Conservation (phyloP, 73 alveolate species). For the Diophrys sp. region DNA sequence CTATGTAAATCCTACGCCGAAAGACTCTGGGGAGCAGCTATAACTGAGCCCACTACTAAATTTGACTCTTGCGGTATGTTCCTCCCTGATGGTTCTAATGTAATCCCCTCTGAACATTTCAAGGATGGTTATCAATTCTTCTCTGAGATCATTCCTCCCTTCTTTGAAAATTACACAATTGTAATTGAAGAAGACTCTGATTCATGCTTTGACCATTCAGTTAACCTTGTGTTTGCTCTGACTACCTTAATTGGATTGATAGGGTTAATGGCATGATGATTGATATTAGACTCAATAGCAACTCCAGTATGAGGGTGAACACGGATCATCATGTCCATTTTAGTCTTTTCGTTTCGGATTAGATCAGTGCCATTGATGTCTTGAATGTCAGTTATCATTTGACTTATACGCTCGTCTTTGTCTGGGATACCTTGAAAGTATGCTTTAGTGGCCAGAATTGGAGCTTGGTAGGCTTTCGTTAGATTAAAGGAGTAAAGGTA, state of each 20-base stretch:
- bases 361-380: neutral
- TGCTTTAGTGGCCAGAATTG: neutral
- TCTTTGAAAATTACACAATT: conserved; percentile 46
- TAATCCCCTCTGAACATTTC: conserved; percentile 55
- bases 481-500: no score
- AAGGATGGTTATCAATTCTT: conserved; percentile 57
- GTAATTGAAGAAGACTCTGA: conserved; percentile 10
- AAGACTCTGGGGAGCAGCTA: conserved; percentile 63
- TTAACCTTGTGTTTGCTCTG: neutral
- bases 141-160: conserved; percentile 60
- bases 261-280: no score
- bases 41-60: conserved; percentile 34
- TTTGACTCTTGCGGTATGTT: conserved; percentile 67
- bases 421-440: neutral
- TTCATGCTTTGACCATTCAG: conserved; percentile 23
- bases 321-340: neutral
- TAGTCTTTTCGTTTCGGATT: neutral
- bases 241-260: neutral
- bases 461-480: neutral
- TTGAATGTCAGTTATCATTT: neutral
- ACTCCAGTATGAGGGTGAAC: neutral
- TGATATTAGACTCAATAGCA: neutral
- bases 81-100: conserved; percentile 34
- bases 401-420: neutral
- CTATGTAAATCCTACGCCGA: conserved; percentile 52